Evolutionary conservation across 2,329 filamentous ascomycete genomes (phyloP), one percentile per base, ranked within the genome.

Genomic region (Talaromyces sp.): DNA sequence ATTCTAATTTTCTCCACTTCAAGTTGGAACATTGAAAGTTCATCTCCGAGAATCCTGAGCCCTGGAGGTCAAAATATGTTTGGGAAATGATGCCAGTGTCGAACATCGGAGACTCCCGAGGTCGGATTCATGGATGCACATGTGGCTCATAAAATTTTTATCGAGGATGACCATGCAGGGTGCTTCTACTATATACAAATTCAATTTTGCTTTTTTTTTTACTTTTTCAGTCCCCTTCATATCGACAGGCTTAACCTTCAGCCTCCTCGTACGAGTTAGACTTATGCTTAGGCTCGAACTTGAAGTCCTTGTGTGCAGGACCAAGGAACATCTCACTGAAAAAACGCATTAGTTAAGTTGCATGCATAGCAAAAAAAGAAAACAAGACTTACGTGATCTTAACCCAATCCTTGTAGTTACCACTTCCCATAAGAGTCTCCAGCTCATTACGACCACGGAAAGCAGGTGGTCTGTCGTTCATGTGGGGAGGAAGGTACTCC

Each of bases 321-420:
- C 94, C 94, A 16, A 99, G 82, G 79, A 95, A 99, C 91, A 99
- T 97, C 71, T 99, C 94, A 72, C 93, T 96, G 55, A 47, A 47
- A 35, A 30, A 14, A 19, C 41, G 32, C 5, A 45, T 56, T 40
- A 59, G 57, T 61, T 33, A 55, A 51, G 10, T 54, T 22, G 43
- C 29, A 22, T 22, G 3, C 19, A 53, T 17, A 14, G 30, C 10
- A 13, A 14, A 17, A 35, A 35, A 20, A 24, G 7, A 9, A 43
- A 53, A 17, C 51, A 47, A 55, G 29, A 80, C 85, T 72, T 83
- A 94, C 91, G 87, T 95, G 66, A 99, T 95, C 79, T 96, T 97
- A 72, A 99, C 91, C 94, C 94, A 99, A 73, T 99, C 94, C 76
- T 88, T 89, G 77, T 96, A 97, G 74, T 97, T 91, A 58, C 85